Base-by-base conservation (phyloP, 1,139 yeast genomes). In the Komagataea norvegica region DNA sequence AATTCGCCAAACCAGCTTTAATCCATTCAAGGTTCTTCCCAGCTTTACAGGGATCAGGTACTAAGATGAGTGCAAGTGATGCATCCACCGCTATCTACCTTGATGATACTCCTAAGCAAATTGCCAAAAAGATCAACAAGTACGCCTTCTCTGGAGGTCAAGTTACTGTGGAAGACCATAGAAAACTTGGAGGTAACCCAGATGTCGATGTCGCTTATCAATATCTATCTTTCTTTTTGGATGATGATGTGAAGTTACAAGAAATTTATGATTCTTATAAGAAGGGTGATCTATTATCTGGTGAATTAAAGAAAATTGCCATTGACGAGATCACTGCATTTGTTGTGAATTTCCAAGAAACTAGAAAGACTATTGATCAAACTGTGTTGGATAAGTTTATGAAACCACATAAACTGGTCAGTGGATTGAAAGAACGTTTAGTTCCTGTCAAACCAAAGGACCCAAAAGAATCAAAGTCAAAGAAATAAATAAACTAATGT, bases 11-110 rank as follows among this genome's bases (percentile, higher is more conserved):
- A 64, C 98, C 97, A 16, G 78, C 96, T 5, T 74, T 91, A 61
- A 72, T 93, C 50, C 97, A 91, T 62, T 82, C 98, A 42, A 84
- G 86, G 64, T 93, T 93, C 64, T 91, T 93, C 83, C 99, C 99
- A 29, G 97, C 98, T 34, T 72, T 93, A 54, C 97, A 91, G 69
- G 99, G 99, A 35, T 83, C 97, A 4, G 75, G 88, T 19, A 86
- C 97, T 33, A 93, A 93, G 66, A 93, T 93, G 99, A 83, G 95
- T 43, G 97, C 98, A 7, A 82, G 95, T 18, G 89, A 85, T 60
- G 83, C 86, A 34, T 65, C 73, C 20, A 77, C 89, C 22, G 87
- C 94, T 11, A 88, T 93, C 49, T 91, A 83, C 67, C 82, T 93
- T 93, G 89, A 86, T 44, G 99, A 93, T 62, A 85, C 96, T 2